Base-by-base conservation (phyloP, 805 yeast species). In the Suhomyces sp. region DNA sequence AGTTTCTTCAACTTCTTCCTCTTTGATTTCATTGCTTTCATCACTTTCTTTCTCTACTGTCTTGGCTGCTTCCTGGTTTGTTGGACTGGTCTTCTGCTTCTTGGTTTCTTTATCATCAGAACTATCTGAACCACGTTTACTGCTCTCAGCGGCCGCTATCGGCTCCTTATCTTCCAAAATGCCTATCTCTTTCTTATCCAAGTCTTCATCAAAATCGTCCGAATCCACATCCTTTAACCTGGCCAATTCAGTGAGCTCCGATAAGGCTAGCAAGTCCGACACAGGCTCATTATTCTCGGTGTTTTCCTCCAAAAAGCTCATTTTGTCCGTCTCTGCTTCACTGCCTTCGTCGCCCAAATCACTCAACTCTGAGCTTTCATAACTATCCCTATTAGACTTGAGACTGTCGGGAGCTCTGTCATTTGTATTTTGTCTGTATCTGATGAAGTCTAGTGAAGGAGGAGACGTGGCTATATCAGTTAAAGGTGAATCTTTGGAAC, bases 251-350 rank as follows among this genome's bases (percentile, higher is more conserved):
- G 77, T 71, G 55, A 79, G 68, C 61, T 73, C 67, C 7, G 80
- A 73, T 46, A 75, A 66, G 5, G 71, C 67, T 49, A 65, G 67
- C 56, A 75, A 67, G 56, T 75, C 80, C 54, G 72, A 68, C 1
- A 57, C 61, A 27, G 55, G 66, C 41, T 62, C 65, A 19, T 62
- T 67, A 19, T 57, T 46, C 29, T 53, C 47, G 13, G 57, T 51
- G 60, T 54, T 71, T 65, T 71, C 76, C 22, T 76, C 78, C 55
- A 77, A 64, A 54, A 72, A 74, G 54, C 84, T 93, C 89, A 90
- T 83, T 60, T 83, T 86, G 64, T 91, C 97, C 0, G 97, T 91
- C 66, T 91, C 97, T 15, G 94, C 96, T 69, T 91, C 97, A 13
- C 94, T 86, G 51, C 78, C 84, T 53, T 82, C 75, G 50, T 82